Conservation (phyloP, 2,329 filamentous ascomycete genomes). For the Claviceps maximensis region DNA sequence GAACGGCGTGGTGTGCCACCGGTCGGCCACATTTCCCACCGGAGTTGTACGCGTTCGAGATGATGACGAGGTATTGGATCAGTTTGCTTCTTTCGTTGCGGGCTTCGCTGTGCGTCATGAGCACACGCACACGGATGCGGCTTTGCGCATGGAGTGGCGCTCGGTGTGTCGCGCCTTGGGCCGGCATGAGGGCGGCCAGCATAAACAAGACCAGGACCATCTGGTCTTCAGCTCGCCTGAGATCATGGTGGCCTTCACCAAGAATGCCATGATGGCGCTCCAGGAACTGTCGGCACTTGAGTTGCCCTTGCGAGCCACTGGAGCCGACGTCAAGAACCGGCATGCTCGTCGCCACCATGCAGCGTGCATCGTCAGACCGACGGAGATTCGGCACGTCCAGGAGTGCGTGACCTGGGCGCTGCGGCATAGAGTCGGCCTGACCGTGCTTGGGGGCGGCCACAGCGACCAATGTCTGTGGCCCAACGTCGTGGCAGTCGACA, state of each 20-base stretch:
- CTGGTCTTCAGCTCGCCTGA: constrained; percentile 37
- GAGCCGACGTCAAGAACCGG: constrained; percentile 31
- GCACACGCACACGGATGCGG: constrained; percentile 14
- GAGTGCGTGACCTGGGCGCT: constrained; percentile 44
- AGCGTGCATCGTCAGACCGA: constrained; percentile 32
- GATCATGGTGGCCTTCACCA: constrained; percentile 38
- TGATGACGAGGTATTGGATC: constrained; percentile 30
- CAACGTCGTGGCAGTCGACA: no score
- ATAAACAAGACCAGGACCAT: constrained; percentile 11
- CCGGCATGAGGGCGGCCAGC: constrained; percentile 21
- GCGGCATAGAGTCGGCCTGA: no score
- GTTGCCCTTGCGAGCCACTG: constrained; percentile 21
- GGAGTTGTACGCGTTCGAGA: constrained; percentile 30
- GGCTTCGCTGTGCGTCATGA: constrained; percentile 25
- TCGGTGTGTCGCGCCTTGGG: constrained; percentile 36
- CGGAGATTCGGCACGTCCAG: constrained; percentile 32
- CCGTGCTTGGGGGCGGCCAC: no score
- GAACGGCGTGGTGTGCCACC: constrained; percentile 33
- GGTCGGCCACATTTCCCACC: constrained; percentile 31
- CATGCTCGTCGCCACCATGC: constrained; percentile 30
- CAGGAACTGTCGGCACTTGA: constrained; percentile 25
- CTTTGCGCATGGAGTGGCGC: constrained; percentile 31
- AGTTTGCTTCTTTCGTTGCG: constrained; percentile 39
- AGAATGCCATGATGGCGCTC: no score
- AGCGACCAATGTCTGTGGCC: no score